Evolutionary conservation across 1,284 basidiomycete genomes (phyloP), one percentile per base, ranked within the genome.

Genomic region (Schizophyllum amplum): DNA sequence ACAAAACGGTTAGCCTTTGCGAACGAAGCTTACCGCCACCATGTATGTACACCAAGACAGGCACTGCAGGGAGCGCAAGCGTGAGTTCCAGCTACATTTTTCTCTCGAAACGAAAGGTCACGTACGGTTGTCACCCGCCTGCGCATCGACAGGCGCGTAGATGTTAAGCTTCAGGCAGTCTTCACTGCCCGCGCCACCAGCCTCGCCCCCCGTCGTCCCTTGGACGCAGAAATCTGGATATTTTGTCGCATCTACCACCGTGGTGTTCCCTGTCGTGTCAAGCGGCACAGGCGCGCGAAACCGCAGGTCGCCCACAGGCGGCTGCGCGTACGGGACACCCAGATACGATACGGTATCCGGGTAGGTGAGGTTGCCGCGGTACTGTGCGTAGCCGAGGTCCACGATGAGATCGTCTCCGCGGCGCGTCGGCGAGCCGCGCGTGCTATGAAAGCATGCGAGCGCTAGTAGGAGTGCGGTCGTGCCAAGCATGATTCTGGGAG

Each of bases 31-130:
- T 25, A 78, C 79, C 80, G 66, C 86, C 84, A 13, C 84, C 85
- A 61, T 87, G 84, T 33, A 85, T 82, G 64, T 84, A 87, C 4
- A 83, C 77, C 24, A 89, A 68, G 1, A 87, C 84, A 0, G 84
- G 84, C 17, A 83, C 79, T 81, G 49, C 9, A 33, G 13, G 26
- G n/a, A n/a, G n/a, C n/a, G n/a, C n/a, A n/a, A n/a, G n/a, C n/a
- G n/a, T n/a, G n/a, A n/a, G n/a, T n/a, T n/a, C n/a, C n/a, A n/a
- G n/a, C n/a, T n/a, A n/a, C n/a, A n/a, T n/a, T n/a, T n/a, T n/a
- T n/a, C n/a, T n/a, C n/a, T n/a, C n/a, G n/a, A n/a, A n/a, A n/a
- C n/a, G n/a, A n/a, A n/a, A n/a, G n/a, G n/a, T n/a, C n/a, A n/a
- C n/a, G n/a, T 56, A 76, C 76, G 64, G 47, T 77, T 75, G 52